Base-by-base conservation (phyloP, 305 asterid genomes). In the Solanum hybrid region DNA sequence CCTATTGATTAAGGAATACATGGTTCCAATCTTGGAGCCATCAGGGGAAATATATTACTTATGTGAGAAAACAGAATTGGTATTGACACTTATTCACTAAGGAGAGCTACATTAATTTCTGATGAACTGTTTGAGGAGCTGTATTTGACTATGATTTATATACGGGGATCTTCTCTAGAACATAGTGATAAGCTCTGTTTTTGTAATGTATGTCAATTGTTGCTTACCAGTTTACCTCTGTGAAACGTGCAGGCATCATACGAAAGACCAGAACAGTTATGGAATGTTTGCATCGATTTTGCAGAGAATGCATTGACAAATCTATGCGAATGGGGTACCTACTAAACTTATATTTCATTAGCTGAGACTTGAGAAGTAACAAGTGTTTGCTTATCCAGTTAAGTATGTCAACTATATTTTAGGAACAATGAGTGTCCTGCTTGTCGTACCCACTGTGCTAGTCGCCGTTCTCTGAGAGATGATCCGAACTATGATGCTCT, bases 201-300 rank as follows among this genome's bases (percentile, higher is more conserved):
- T 82, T 88, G 78, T 31, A 32, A 79, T 88, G 31, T 73, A 36
- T 86, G 24, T n/a, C 90, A 34, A 36, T 8, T 26, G 40, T 51
- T 29, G 72, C 87, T 84, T 51, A 82, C 29, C 87, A 45, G 72
- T 84, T 87, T 90, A 60, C 76, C 89, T 66, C 64, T 88, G 90
- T 90, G 40, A 56, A 64, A 38, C 69, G 88, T 77, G 87, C 93
- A 97, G 99, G 99, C 90, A 95, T 97, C 86, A 97, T 97, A 81
- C 95, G 98, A 94, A 97, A 97, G 95, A 97, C 99, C 87, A 94
- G 99, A 94, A 97, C 99, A 77, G 99, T 97, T 92, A 97, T 97
- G 99, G 99, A 96, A 92, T 97, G 99, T 92, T 95, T 97, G 88
- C 99, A 97, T 91, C 99, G 99, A 89, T 97, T 97, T 92, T 97